A percentile compares a stretch with the other conserved stretches of the same genome.
These are phyloP conservation scores for Amylocarpus encephaloides DNA, from an alignment of 2,329 filamentous ascomycete genomes.

Conservation along the genomic window DNA sequence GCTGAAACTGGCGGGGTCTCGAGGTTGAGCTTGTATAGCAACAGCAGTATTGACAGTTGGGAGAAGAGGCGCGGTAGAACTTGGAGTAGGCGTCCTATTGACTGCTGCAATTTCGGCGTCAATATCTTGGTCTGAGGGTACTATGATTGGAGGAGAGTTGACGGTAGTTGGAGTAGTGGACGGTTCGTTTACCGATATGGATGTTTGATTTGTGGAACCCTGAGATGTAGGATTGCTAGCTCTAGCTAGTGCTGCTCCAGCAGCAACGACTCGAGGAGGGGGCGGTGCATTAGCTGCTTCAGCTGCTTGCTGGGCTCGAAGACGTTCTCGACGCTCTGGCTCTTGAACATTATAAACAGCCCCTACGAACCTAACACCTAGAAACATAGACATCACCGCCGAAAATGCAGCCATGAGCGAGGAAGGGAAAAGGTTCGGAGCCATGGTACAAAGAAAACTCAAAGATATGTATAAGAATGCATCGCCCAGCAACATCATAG, in stretches of 20 bases:
- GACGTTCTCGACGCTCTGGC: slow-evolving; percentile 42
- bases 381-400: slow-evolving; percentile 49
- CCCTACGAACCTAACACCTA: slow-evolving; percentile 51
- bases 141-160: slow-evolving; percentile 42
- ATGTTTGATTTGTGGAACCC: not conserved
- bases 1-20: slow-evolving; percentile 39
- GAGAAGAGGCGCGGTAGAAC: slow-evolving; percentile 17
- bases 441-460: slow-evolving; percentile 49
- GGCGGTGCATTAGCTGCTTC: slow-evolving; percentile 23
- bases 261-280: slow-evolving; percentile 25
- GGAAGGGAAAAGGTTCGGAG: slow-evolving; percentile 50
- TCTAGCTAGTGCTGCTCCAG: slow-evolving; percentile 14
- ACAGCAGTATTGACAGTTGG: slow-evolving; percentile 28
- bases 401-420: slow-evolving; percentile 48
- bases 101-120: slow-evolving; percentile 53
- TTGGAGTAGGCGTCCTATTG: slow-evolving; percentile 27
- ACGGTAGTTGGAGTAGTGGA: slow-evolving; percentile 6
- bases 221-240: slow-evolving; percentile 21
- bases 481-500: slow-evolving; percentile 57
- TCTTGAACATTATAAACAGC: slow-evolving; percentile 58
- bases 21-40: slow-evolving; percentile 18
- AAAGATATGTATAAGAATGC: slow-evolving; percentile 51
- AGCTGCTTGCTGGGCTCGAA: slow-evolving; percentile 22
- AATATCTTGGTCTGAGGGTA: slow-evolving; percentile 58
- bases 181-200: not conserved